phyloP scores from a whole-genome alignment of 371 early-diverging fungal genomes.

The Mortierella sp. region DNA sequence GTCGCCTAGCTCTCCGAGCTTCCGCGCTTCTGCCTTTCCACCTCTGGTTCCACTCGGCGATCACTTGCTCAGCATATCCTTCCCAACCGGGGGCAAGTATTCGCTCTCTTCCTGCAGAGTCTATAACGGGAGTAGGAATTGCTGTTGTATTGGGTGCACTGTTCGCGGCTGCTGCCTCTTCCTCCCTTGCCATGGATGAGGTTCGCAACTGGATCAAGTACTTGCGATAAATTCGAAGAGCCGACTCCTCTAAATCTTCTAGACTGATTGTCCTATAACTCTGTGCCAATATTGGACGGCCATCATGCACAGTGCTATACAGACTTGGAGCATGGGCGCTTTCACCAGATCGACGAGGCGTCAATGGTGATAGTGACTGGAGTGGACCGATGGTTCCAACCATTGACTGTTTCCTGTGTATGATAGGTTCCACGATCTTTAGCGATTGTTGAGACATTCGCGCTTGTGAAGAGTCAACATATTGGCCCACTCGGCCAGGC shows the following conservation, averaged over 20 bases:
- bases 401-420: constrained; percentile 9
- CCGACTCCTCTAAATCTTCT: constrained; percentile 51
- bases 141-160: too few species aligned
- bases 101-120: not conserved
- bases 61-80: constrained; percentile 51
- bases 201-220: constrained; percentile 47
- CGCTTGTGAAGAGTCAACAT: not conserved
- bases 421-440: constrained; percentile 6
- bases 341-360: constrained; percentile 37
- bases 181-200: constrained; percentile 48
- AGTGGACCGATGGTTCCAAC: constrained; percentile 11
- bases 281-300: constrained; percentile 27
- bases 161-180: constrained; percentile 6
- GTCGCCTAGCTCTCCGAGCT: constrained; percentile 14
- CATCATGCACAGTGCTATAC: constrained; percentile 25
- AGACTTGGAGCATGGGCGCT: constrained; percentile 27
- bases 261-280: constrained; percentile 43
- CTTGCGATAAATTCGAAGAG: constrained; percentile 44
- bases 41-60: constrained; percentile 46
- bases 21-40: constrained; percentile 31
- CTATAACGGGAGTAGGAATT: too few species aligned
- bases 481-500: not conserved
- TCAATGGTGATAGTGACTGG: constrained; percentile 12
- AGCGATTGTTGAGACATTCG: constrained; percentile 25
- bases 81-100: constrained; percentile 39